Evolutionary conservation across 2,329 filamentous ascomycete genomes (phyloP).

Genomic region (Aspergillus fumigatus): DNA sequence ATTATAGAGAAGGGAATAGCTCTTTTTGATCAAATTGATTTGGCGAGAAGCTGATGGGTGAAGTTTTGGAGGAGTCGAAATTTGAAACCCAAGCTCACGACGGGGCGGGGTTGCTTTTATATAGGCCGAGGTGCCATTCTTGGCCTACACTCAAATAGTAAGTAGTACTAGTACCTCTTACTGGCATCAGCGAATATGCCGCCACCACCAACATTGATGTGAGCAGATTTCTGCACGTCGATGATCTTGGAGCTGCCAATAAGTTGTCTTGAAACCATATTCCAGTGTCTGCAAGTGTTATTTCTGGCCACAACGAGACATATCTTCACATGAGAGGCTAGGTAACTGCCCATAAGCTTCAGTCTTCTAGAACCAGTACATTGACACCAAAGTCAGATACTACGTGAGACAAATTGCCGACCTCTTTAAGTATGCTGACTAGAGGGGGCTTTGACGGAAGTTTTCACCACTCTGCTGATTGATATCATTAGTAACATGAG

Average conservation of each 20-base stretch:
- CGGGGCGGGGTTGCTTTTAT: background rate
- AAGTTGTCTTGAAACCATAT: background rate
- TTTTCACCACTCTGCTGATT: background rate
- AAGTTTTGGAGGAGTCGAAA: background rate
- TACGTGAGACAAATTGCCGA: background rate
- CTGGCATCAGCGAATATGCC: background rate
- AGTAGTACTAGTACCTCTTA: background rate
- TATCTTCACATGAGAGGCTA: background rate
- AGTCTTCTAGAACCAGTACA: background rate
- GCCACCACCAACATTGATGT: background rate
- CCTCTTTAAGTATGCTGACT: background rate
- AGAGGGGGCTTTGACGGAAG: background rate
- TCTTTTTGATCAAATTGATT: background rate
- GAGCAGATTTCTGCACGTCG: slow-evolving; percentile 24
- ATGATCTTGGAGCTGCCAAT: background rate
- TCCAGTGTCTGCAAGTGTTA: background rate
- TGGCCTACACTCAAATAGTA: background rate
- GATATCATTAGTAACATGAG: background rate
- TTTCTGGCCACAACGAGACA: background rate
- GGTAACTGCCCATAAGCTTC: background rate
- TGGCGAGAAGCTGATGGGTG: background rate
- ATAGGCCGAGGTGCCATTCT: background rate
- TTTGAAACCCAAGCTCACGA: background rate
- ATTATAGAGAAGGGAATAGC: background rate
- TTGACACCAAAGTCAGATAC: background rate